These are phyloP conservation scores for Coemansia sp. DNA, from an alignment of 192 early-diverging fungal genomes.

Conservation along the genomic window DNA sequence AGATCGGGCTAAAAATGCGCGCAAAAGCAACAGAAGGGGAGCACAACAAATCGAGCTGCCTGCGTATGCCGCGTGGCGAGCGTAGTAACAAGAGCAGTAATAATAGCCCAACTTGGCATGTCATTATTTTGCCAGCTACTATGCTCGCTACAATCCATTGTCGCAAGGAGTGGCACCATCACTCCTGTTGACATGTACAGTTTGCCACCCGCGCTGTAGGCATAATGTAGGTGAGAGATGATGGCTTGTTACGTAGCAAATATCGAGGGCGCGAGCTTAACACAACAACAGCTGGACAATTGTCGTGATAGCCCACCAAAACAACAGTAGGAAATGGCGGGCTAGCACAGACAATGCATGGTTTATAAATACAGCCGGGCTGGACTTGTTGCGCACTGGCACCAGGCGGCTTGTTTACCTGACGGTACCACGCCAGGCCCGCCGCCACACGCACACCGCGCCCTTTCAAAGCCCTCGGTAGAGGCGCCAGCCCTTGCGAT, in stretches of 20 bases:
- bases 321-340: slow-evolving; percentile 2
- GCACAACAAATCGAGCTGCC: not conserved
- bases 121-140: not conserved
- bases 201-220: not conserved
- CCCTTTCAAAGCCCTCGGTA: not conserved
- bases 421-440: not conserved
- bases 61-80: not conserved
- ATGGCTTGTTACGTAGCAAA: not conserved
- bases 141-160: not conserved
- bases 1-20: not conserved
- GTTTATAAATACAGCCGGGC: not conserved
- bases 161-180: slow-evolving; percentile 2
- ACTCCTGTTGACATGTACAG: slow-evolving; percentile 1
- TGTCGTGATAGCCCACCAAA: slow-evolving; percentile 1
- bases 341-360: not conserved
- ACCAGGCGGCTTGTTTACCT: not conserved
- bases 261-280: not conserved
- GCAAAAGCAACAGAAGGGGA: not conserved
- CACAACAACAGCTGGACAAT: slow-evolving; percentile 2
- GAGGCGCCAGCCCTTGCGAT: not conserved
- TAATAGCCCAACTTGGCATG: not conserved
- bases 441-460: too few species aligned
- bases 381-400: not conserved
- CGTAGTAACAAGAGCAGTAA: slow-evolving; percentile 7
- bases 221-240: not conserved